Base-by-base conservation (phyloP, 2,329 filamentous ascomycete species). In the Didymella pinodella region DNA sequence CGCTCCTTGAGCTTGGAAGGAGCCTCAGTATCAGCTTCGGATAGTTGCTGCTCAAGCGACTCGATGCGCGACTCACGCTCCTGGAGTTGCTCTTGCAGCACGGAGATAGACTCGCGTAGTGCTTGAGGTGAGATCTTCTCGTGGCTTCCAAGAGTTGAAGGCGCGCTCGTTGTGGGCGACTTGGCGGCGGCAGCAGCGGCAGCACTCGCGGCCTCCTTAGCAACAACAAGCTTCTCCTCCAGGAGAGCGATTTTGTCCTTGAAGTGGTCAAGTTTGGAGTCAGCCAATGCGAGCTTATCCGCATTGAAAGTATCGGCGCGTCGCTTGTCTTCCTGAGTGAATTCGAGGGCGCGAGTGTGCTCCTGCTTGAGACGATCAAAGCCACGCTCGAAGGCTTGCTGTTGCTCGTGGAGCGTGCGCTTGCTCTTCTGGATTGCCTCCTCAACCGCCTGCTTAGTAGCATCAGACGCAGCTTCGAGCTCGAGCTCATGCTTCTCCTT, bases 61-160 rank as follows among this genome's bases (percentile, higher is more conserved):
- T 99, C 95, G 66, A 98, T 96, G 38, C 88, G 89, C 60, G 90
- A 86, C 79, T 99, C 95, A 52, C 95, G 93, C 68, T 95, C 92
- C 76, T 98, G 95, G 7, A 99, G 85, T 77, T 99, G 95, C 77
- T 98, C 94, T 79, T 99, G 95, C 26, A 99, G 83, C 18, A 97
- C 95, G 79, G 96, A 88, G 73, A 99, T 97, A 0, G 93, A 97
- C 78, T 99, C 95, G 29, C 95, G 90, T 31, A 99, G 85, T 7
- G 95, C 95, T 78, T 98, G 94, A 0, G 93, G 92, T 2, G 94
- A 97, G 57, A 97, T 92, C 82, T 90, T 96, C 75, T 95, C 92
- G 0, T 92, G 90, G 4, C 80, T 78, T n/a, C 75, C 29, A 73
- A 67, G 47, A 73, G 74, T 66, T 76, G 64, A 65, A 25, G 63